Conservation (phyloP, 306 rosid genomes). For the Trifolium pratense region DNA sequence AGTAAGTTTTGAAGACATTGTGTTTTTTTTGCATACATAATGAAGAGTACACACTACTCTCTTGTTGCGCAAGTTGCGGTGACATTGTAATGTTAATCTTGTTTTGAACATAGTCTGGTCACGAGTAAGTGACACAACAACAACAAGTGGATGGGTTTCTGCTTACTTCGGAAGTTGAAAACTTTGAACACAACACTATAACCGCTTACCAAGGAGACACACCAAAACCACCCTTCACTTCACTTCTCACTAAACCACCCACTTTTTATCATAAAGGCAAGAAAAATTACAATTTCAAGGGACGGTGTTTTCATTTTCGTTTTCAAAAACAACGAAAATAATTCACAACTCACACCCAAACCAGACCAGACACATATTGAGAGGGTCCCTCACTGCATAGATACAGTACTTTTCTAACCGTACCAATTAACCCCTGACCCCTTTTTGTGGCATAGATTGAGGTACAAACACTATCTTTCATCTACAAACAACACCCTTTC, state of each 20-base stretch:
- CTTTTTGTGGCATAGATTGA: constrained; percentile 18
- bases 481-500: background rate
- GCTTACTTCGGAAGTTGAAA: constrained; percentile 51
- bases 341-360: too few relatives aligned
- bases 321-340: background rate
- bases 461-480: background rate
- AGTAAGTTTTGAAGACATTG: background rate
- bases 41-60: background rate
- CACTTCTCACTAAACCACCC: background rate
- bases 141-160: constrained; percentile 46
- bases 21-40: background rate
- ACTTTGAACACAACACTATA: constrained; percentile 53
- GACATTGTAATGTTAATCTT: constrained; percentile 2
- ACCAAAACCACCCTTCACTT: constrained; percentile 26
- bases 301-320: background rate
- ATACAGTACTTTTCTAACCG: constrained; percentile 3
- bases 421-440: constrained; percentile 19
- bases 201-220: constrained; percentile 50
- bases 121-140: constrained; percentile 43
- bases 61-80: constrained; percentile 32
- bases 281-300: background rate
- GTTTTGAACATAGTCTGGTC: constrained; percentile 10
- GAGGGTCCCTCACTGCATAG: constrained; percentile 15
- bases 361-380: background rate
- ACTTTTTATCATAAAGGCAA: background rate